phyloP scores from a whole-genome alignment of 805 yeast species.

The Ogataea populi-albae region DNA sequence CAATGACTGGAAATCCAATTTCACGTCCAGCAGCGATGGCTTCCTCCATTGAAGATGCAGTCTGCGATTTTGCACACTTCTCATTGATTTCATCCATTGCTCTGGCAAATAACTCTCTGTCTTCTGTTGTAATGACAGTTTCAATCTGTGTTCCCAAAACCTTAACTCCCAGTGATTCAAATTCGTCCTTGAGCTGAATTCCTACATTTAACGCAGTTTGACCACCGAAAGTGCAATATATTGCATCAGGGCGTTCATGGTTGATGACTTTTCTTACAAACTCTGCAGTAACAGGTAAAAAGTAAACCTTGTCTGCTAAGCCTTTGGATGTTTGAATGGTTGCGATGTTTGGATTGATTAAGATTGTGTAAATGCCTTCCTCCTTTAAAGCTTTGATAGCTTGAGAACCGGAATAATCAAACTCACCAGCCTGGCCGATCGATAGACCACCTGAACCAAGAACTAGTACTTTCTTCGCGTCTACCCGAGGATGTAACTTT shows the following conservation, averaged over 20 bases:
- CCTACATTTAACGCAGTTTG: slow-evolving; percentile 98
- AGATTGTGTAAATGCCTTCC: slow-evolving; percentile 93
- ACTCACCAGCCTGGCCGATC: slow-evolving; percentile 99
- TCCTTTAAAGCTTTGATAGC: slow-evolving; percentile 98
- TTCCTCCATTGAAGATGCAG: slow-evolving; percentile 77
- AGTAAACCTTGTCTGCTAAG: slow-evolving; percentile 95
- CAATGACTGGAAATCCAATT: slow-evolving; percentile 93
- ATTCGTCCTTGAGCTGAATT: slow-evolving; percentile 92
- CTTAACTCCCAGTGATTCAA: slow-evolving; percentile 84
- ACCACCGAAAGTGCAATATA: slow-evolving; percentile 97
- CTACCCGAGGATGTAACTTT: slow-evolving; percentile 71
- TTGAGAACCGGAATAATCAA: slow-evolving; percentile 98
- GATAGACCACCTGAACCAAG: slow-evolving; percentile 98
- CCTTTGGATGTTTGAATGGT: slow-evolving; percentile 98
- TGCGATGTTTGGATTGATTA: slow-evolving; percentile 97
- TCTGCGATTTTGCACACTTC: slow-evolving; percentile 91
- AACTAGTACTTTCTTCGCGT: slow-evolving; percentile 87
- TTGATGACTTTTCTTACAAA: slow-evolving; percentile 93
- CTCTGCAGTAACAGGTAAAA: slow-evolving; percentile 95
- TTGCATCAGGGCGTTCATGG: slow-evolving; percentile 95
- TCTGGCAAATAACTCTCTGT: slow-evolving; percentile 90
- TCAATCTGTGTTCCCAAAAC: slow-evolving; percentile 97
- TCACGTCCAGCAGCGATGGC: slow-evolving; percentile 80
- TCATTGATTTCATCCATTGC: slow-evolving; percentile 95
- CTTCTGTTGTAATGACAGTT: slow-evolving; percentile 96